Base-by-base conservation (phyloP, 495 filamentous ascomycete species). In the Neurospora pannonica region DNA sequence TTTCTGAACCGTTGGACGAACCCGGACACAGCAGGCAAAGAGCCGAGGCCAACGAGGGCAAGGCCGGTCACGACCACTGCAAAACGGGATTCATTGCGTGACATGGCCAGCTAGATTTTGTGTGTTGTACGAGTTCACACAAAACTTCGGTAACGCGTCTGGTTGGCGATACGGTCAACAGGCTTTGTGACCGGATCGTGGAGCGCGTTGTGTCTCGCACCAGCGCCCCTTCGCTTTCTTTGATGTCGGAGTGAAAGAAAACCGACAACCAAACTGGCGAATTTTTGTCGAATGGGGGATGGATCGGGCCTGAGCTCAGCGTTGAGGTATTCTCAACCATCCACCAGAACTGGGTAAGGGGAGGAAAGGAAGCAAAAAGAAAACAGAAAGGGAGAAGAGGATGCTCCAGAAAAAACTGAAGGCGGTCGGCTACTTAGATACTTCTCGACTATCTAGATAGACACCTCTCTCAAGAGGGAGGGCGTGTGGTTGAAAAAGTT, bases 21-120 rank as follows among this genome's bases (percentile, higher is more conserved):
- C 71, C 77, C 77, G 42, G 81, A 71, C 17, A 77, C 71, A 5
- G 84, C 81, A 21, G 84, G 84, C 62, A 82, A 37, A 10, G 85
- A 82, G 72, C 79, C 79, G 38, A 83, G 72, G n/a, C 78, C 78
- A 69, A 84, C 78, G 17, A 82, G 34, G 2, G 75, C 82, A 5
- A 82, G 74, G 71, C 84, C 84, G 34, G 83, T 78, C 38, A 70
- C 81, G 70, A 80, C 79, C 46, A 74, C 76, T 36, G 77, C 76
- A 17, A 81, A 71, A 74, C 81, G 73, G 39, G 78, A 79, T 62
- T 75, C 80, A 79, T 80, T 72, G 71, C 75, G 72, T 76, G 80
- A 77, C 79, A 76, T 82, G 78, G 71, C 38, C 70, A 62, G 17
- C 31, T 67, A 67, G 31, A 67, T 34, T 34, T 67, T 67, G 13